phyloP scores from a whole-genome alignment of 805 yeast genomes.

The Candida sithepensis region DNA sequence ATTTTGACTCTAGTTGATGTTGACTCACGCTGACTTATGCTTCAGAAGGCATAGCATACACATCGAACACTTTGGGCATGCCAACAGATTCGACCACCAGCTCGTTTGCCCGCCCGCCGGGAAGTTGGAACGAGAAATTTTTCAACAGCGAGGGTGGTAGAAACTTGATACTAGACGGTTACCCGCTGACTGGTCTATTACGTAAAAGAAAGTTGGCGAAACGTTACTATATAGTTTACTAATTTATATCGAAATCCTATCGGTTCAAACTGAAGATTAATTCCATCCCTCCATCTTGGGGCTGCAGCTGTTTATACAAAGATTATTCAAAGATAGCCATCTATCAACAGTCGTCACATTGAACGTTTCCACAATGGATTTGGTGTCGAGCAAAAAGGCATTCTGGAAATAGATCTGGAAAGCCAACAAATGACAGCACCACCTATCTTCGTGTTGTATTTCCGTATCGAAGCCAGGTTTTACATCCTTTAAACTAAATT shows the following conservation, averaged over 20 bases:
- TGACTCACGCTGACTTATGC: no score
- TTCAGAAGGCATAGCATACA: no score
- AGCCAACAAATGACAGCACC: slow-evolving; percentile 7
- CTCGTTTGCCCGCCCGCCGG: background rate
- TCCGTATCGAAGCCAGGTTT: no score
- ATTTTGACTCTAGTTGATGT: no score
- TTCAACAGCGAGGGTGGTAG: no score
- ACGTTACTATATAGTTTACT: no score
- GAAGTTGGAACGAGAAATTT: background rate
- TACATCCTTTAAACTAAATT: background rate
- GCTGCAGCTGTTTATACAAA: background rate
- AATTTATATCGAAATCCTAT: no score
- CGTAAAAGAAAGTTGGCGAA: no score
- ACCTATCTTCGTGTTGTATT: background rate
- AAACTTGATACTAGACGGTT: no score
- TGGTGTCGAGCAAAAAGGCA: background rate
- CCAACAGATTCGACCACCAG: no score
- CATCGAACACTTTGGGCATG: no score
- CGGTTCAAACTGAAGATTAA: background rate
- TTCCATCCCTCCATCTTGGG: background rate
- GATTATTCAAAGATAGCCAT: background rate
- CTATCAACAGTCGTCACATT: background rate
- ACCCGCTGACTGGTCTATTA: background rate
- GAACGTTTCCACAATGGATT: background rate
- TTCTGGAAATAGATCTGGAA: background rate